Evolutionary conservation across 176 grass and related monocot genomes (phyloP).

Genomic region (Dactylis glomerata): DNA sequence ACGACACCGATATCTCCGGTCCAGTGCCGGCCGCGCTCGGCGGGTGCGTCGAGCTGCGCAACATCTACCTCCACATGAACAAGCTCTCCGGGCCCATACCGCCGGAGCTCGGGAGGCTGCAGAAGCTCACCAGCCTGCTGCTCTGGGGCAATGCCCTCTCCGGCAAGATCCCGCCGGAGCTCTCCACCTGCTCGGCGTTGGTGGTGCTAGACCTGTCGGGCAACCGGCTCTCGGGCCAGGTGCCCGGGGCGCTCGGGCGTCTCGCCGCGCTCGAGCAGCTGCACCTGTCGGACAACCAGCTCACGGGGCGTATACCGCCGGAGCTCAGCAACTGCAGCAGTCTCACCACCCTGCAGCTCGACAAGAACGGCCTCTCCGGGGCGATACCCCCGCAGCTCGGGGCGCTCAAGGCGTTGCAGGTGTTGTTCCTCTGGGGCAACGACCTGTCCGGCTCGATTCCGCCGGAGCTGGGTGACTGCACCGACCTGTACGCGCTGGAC

Average conservation of each 20-base stretch:
- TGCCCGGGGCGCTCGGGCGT: slow-evolving; percentile 56
- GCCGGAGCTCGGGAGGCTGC: slow-evolving; percentile 61
- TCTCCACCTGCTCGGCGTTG: slow-evolving; percentile 67
- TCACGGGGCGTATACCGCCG: slow-evolving; percentile 52
- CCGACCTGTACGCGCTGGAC: slow-evolving; percentile 75
- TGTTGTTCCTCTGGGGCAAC: slow-evolving; percentile 86
- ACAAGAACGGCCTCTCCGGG: slow-evolving; percentile 69
- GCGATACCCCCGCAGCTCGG: slow-evolving; percentile 57
- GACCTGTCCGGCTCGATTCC: slow-evolving; percentile 57
- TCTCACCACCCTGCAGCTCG: slow-evolving; percentile 73
- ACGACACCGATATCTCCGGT: slow-evolving; percentile 78
- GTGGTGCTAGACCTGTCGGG: slow-evolving; percentile 78
- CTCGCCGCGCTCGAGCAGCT: slow-evolving; percentile 70
- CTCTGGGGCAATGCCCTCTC: slow-evolving; percentile 78
- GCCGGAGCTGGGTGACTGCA: slow-evolving; percentile 60
- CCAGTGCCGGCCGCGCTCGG: slow-evolving; percentile 62
- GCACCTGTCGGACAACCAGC: slow-evolving; percentile 79
- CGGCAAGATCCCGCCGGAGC: slow-evolving; percentile 59
- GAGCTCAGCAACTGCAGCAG: slow-evolving; percentile 76
- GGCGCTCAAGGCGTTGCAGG: slow-evolving; percentile 62
- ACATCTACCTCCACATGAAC: slow-evolving; percentile 90
- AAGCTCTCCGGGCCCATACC: slow-evolving; percentile 71
- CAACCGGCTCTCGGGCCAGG: slow-evolving; percentile 63
- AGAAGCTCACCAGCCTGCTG: slow-evolving; percentile 81
- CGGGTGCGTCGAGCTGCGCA: slow-evolving; percentile 69